Conservation (phyloP, 805 yeast species). For the Pichia membranifaciens region DNA sequence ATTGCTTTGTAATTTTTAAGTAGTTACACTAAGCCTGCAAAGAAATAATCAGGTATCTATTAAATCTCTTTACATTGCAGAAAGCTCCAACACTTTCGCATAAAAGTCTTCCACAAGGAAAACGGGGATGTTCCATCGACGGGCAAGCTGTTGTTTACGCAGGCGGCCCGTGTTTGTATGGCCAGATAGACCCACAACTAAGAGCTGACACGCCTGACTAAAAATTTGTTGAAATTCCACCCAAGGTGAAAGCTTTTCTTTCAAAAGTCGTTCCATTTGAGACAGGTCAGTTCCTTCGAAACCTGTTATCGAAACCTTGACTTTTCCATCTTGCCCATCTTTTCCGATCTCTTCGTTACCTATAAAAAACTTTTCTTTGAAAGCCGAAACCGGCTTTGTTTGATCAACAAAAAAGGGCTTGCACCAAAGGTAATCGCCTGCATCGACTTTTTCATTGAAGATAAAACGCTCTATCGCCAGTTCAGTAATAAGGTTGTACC, state of each 20-base stretch:
- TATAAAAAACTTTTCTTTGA: background rate
- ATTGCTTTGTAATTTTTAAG: too few species aligned
- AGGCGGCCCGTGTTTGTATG: conserved; percentile 1
- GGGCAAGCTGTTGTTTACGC: conserved; percentile 22
- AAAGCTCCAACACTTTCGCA: background rate
- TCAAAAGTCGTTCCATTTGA: conserved; percentile 44
- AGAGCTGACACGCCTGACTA: conserved; percentile 45
- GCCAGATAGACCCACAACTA: conserved; percentile 34
- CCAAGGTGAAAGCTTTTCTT: conserved; percentile 39
- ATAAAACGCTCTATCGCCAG: conserved; percentile 28
- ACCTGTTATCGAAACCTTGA: conserved; percentile 26
- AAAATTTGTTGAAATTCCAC: conserved; percentile 47
- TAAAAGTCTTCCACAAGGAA: conserved; percentile 11
- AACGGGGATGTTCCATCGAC: conserved; percentile 19
- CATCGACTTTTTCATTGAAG: conserved; percentile 17
- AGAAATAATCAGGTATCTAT: too few species aligned
- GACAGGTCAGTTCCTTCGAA: conserved; percentile 28
- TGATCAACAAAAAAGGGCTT: conserved; percentile 13
- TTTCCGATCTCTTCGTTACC: background rate
- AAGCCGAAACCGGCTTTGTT: background rate
- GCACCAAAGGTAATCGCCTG: conserved; percentile 21
- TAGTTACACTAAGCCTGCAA: too few species aligned
- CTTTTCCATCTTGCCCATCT: background rate
- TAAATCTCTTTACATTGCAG: background rate
- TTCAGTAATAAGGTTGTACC: conserved; percentile 21